Base-by-base conservation (phyloP, 768 basidiomycete species). In the Suillus discolor region DNA sequence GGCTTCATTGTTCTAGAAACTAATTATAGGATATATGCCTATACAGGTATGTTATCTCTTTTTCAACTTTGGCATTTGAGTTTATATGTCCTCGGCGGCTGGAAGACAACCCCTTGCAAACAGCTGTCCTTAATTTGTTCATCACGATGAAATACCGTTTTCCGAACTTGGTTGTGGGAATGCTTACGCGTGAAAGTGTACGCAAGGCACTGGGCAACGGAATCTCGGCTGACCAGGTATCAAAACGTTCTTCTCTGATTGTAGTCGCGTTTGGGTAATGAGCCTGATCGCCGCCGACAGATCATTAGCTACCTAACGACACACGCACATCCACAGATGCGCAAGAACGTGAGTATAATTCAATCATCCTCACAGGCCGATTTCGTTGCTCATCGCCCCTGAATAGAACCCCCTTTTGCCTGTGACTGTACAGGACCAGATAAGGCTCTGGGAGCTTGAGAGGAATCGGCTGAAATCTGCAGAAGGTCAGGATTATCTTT, bases 291-390 rank as follows among this genome's bases (percentile, higher is more conserved):
- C 63, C 65, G 67, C 68, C 63, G 62, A 54, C 72, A 99, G 95
- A 97, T 99, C 75, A 96, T 99, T 75, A 91, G 90, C 75, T 99
- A 99, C 78, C 84, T 99, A 49, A 87, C 90, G 31, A 91, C 92
- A 54, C 96, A 99, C 79, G 97, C 97, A 2, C 97, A 99, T 77
- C 93, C 96, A 34, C 97, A 98, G 79, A 99, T 99, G 97, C 88
- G 92, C 75, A 94, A 91, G 78, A 94, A 96, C 75, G 94, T 95
- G 73, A 70, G 84, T 76, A 13, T 41, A 20, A 57, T 62, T 67
- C 61, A 53, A 53, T 18, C 53, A 16, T 57, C 54, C 38, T 59
- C 42, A 20, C 31, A 44, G 47, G 13, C n/a, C 49, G 54, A 39
- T 39, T 31, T 28, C 8, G 42, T 59, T 41, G 65, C 63, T 70